Base-by-base conservation (phyloP, 2,329 filamentous ascomycete species). In the Botrytis byssoidea region DNA sequence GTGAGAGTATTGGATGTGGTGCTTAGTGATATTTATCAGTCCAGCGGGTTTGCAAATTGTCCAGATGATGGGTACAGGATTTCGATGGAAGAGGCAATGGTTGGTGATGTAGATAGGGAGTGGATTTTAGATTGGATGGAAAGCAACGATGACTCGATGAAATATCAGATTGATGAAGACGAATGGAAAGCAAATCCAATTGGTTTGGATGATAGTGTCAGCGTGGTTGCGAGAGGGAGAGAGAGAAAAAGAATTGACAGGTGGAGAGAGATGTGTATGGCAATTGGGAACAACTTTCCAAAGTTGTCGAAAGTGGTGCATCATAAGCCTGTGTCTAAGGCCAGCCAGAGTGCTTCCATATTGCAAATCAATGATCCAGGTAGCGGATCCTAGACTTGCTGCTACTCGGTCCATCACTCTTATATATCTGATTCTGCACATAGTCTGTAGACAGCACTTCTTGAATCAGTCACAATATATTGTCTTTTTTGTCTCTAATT, bases 31-130 rank as follows among this genome's bases (percentile, higher is more conserved):
- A 9, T 35, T 5, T 74, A 76, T 14, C 75, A 75, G 70, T 72
- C 74, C 32, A 77, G 76, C 4, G 46, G 73, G 0, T 77, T 78
- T 65, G 40, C 14, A 1, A 73, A 76, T 44, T 32, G 73, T 59
- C 32, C 40, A 6, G 72, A 77, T 37, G 77, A 77, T 55, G 77
- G 75, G 9, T 77, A 78, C 61, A 67, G 61, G n/a, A 65, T 72
- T 20, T 77, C 76, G 1, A 66, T 74, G 29, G 77, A 78, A 64
- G 57, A 63, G 14, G 71, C 70, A 12, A 71, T 72, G 22, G 68
- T 74, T 18, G 25, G n/a, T 4, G 18, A 69, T 22, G 71, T 77
- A 9, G 76, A 77, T 70, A 71, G 75, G 10, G 65, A 64, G 20
- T 40, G 61, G 29, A 77, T 78, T 35, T 29, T 75, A n/a, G 70